phyloP scores from a whole-genome alignment of 768 basidiomycete genomes.

The Sarcomyxa edulis region DNA sequence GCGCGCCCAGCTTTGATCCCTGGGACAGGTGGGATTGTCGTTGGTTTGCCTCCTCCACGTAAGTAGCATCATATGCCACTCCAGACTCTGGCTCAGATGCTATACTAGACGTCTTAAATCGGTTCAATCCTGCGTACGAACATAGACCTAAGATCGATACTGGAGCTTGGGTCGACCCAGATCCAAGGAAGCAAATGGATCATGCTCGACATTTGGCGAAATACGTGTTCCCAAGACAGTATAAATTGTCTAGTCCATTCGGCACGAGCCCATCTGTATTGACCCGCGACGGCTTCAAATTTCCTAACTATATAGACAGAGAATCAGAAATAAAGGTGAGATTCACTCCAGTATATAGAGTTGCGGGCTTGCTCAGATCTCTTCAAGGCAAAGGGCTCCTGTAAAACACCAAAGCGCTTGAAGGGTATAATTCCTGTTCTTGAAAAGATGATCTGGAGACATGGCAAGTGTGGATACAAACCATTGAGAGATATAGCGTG shows the following conservation, averaged over 20 bases:
- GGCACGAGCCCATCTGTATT: constrained; percentile 9
- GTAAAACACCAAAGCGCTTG: constrained; percentile 73
- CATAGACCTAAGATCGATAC: constrained; percentile 21
- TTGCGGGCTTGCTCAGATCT: background rate
- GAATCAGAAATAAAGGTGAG: constrained; percentile 68
- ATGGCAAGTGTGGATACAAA: constrained; percentile 66
- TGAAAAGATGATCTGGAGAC: constrained; percentile 61
- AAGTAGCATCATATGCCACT: constrained; percentile 13
- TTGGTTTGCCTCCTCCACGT: constrained; percentile 73
- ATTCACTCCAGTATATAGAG: background rate
- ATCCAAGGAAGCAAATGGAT: constrained; percentile 39
- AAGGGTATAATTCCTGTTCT: constrained; percentile 47
- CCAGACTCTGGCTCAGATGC: constrained; percentile 1
- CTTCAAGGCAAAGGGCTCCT: constrained; percentile 31
- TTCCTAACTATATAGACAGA: constrained; percentile 53
- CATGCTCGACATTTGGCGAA: constrained; percentile 66
- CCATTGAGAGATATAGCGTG: constrained; percentile 61
- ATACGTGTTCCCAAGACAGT: constrained; percentile 83
- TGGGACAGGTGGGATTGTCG: constrained; percentile 40
- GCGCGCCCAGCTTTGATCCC: constrained; percentile 51
- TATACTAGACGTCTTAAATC: constrained; percentile 61
- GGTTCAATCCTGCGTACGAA: constrained; percentile 39
- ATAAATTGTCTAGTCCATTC: constrained; percentile 62
- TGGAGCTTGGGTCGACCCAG: constrained; percentile 33
- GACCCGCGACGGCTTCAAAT: constrained; percentile 24